These are phyloP conservation scores for Pseudogymnoascus sp. DNA, from an alignment of 2,329 filamentous ascomycete species.

Conservation along the genomic window DNA sequence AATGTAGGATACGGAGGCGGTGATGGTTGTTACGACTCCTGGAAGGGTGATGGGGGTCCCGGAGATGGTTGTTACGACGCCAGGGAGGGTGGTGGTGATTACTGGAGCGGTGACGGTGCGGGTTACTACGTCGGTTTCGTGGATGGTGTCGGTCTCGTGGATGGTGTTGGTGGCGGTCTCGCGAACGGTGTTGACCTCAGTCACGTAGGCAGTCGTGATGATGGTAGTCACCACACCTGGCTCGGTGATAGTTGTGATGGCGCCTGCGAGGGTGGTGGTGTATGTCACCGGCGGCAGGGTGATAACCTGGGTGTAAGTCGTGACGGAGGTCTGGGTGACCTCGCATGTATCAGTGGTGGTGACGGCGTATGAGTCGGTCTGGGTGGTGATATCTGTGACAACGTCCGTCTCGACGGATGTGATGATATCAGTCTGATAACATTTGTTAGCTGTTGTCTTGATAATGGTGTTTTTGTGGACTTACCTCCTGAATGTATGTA, in stretches of 20 bases:
- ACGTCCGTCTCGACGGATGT: not conserved
- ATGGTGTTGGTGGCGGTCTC: not conserved
- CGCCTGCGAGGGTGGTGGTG: not conserved
- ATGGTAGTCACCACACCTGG: conserved; percentile 4
- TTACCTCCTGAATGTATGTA: not conserved
- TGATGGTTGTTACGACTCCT: conserved; percentile 10
- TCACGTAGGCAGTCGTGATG: conserved; percentile 7
- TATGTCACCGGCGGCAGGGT: not conserved
- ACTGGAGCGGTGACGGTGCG: conserved; percentile 3
- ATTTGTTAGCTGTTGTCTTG: not conserved
- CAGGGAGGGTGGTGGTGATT: conserved; percentile 10
- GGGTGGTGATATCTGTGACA: not conserved
- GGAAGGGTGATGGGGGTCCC: conserved; percentile 9
- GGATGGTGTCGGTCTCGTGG: not conserved
- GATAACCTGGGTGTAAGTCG: not conserved
- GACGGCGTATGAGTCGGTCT: not conserved
- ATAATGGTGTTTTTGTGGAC: not conserved
- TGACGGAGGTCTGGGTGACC: not conserved
- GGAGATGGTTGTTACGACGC: conserved; percentile 10
- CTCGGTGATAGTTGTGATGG: not conserved
- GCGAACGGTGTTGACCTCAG: conserved; percentile 11
- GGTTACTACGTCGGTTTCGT: conserved; percentile 10
- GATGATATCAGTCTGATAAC: not conserved
- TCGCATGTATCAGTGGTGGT: not conserved
- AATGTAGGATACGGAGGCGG: not conserved